Conservation (phyloP, 179 eudicot genomes). For the Gypsophila paniculata region DNA sequence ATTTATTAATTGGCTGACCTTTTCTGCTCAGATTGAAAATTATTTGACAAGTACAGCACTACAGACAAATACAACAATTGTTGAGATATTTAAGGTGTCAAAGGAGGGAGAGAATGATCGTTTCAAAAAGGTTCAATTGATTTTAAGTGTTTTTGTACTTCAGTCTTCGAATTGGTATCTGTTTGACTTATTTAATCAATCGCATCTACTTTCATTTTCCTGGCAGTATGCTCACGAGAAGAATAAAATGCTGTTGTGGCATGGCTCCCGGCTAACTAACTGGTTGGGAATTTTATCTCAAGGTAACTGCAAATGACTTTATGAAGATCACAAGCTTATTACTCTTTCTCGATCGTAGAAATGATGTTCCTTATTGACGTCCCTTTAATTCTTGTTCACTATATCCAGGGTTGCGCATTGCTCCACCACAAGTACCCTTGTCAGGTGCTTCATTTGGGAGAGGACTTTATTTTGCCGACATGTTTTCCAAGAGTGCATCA, state of each 20-base stretch:
- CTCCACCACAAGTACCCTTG: constrained; percentile 86
- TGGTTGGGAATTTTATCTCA: constrained; percentile 88
- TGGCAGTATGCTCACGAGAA: constrained; percentile 57
- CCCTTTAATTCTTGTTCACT: not conserved
- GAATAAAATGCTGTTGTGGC: constrained; percentile 90
- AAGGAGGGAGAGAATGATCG: constrained; percentile 68
- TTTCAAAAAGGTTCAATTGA: constrained; percentile 49
- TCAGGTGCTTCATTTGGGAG: constrained; percentile 91
- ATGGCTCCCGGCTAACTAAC: constrained; percentile 89
- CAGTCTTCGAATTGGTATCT: not conserved
- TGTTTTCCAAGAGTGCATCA: constrained; percentile 91
- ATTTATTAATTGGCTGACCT: constrained; percentile 8
- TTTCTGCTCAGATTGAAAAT: constrained; percentile 47
- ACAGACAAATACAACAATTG: constrained; percentile 56
- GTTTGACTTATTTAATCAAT: not conserved
- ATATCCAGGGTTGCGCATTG: constrained; percentile 71
- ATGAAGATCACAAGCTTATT: not conserved
- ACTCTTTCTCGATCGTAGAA: not conserved
- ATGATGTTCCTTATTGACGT: not conserved
- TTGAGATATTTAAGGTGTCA: constrained; percentile 66
- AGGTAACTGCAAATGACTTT: constrained; percentile 36
- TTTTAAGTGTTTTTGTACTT: constrained; percentile 3
- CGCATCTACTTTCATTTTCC: constrained; percentile 15
- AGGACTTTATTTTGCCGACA: constrained; percentile 94
- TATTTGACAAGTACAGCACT: constrained; percentile 77